Evolutionary conservation across 2,329 filamentous ascomycete genomes (phyloP).

Genomic region (Epichloe amarillans): DNA sequence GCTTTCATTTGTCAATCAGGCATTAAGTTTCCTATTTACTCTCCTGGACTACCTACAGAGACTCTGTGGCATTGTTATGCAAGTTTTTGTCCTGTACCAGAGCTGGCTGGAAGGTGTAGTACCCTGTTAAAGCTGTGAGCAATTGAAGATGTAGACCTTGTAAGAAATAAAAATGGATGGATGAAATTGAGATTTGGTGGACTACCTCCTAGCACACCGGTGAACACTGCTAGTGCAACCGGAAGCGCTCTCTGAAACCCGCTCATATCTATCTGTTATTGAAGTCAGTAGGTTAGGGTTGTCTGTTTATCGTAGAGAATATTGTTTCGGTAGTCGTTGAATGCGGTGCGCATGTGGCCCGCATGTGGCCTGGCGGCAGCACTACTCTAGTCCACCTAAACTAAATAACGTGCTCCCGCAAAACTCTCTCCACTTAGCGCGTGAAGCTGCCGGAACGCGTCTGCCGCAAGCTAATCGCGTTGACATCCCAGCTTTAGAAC

Average conservation of each 20-base stretch:
- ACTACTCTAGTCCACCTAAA: neutral
- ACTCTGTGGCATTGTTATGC: slow-evolving; percentile 1
- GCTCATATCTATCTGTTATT: slow-evolving; percentile 15
- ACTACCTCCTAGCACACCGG: slow-evolving; percentile 23
- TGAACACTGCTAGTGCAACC: slow-evolving; percentile 23
- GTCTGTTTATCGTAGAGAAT: no score
- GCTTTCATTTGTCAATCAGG: neutral
- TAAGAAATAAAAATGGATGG: neutral
- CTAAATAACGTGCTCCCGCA: neutral
- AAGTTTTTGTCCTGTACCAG: slow-evolving; percentile 13
- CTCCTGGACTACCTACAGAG: neutral
- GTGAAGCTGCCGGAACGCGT: slow-evolving; percentile 13
- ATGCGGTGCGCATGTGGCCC: neutral
- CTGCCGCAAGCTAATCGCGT: slow-evolving; percentile 14
- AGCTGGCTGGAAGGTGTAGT: slow-evolving; percentile 25
- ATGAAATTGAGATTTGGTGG: neutral
- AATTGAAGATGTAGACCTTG: neutral
- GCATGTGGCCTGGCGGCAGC: neutral
- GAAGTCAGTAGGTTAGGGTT: neutral
- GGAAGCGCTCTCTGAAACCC: slow-evolving; percentile 23
- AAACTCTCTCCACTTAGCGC: slow-evolving; percentile 2
- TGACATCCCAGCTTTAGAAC: neutral
- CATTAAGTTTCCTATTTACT: neutral
- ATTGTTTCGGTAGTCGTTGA: neutral
- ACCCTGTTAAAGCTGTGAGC: slow-evolving; percentile 13